phyloP scores from a whole-genome alignment of 495 filamentous ascomycete species.

The Mytilinidion resinicola region DNA sequence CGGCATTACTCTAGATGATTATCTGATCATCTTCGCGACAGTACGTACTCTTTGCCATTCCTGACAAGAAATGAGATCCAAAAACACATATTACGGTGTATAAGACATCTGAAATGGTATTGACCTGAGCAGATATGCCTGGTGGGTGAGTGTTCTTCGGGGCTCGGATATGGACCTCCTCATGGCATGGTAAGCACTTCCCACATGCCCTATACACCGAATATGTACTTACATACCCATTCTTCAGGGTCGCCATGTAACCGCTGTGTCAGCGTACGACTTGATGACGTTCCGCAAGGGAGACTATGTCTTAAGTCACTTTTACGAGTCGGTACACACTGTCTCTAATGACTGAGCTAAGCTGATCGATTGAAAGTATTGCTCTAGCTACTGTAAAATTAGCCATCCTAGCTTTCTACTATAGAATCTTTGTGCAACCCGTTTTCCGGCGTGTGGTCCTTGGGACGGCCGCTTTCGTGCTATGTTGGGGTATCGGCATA shows the following conservation, averaged over 20 bases:
- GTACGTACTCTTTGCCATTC: constrained; percentile 9
- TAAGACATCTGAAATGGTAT: neutral
- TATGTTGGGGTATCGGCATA: constrained; percentile 21
- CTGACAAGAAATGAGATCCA: too few relatives aligned
- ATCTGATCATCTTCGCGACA: constrained; percentile 21
- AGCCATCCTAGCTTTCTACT: constrained; percentile 24
- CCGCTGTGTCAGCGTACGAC: constrained; percentile 10
- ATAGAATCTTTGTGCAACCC: constrained; percentile 20
- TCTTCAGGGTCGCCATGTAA: constrained; percentile 5
- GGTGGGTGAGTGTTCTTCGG: constrained; percentile 19
- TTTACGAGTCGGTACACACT: constrained; percentile 11
- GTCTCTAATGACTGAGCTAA: too few relatives aligned
- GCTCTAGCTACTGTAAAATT: constrained; percentile 23
- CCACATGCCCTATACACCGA: too few relatives aligned
- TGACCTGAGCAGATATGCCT: constrained; percentile 16
- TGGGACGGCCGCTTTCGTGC: constrained; percentile 16
- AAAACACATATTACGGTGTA: neutral
- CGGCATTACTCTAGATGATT: constrained; percentile 25
- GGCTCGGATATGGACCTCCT: constrained; percentile 25
- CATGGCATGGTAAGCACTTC: constrained; percentile 21
- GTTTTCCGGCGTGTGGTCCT: constrained; percentile 19
- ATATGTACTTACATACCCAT: too few relatives aligned
- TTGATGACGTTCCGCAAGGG: constrained; percentile 20
- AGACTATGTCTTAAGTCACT: constrained; percentile 27
- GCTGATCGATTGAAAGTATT: neutral